Conservation (phyloP, 1,139 yeast genomes). For the Pichia inconspicua region DNA sequence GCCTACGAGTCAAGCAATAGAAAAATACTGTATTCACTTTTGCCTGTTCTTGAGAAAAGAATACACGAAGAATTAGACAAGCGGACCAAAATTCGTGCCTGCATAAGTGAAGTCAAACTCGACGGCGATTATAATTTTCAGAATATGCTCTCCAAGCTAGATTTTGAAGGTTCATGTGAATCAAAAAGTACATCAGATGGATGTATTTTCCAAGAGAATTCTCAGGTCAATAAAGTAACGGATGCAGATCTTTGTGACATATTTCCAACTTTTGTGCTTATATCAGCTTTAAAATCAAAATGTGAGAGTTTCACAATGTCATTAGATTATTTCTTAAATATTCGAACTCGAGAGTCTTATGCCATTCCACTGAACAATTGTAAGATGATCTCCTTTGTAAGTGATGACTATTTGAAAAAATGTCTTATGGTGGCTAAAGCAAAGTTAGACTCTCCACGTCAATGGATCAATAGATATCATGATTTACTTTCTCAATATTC, state of each 20-base stretch:
- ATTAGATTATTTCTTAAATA: slow-evolving; percentile 35
- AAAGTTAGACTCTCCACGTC: slow-evolving; percentile 38
- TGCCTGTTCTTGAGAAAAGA: slow-evolving; percentile 29
- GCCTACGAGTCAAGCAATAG: slow-evolving; percentile 36
- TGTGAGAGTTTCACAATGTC: slow-evolving; percentile 36
- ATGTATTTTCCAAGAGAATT: slow-evolving; percentile 4
- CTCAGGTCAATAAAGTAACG: slow-evolving; percentile 28
- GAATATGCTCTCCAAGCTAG: neutral
- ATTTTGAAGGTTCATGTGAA: neutral
- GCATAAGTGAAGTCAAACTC: slow-evolving; percentile 15
- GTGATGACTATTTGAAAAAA: slow-evolving; percentile 44
- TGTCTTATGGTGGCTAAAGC: slow-evolving; percentile 32
- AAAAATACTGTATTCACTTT: slow-evolving; percentile 28
- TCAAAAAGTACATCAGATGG: slow-evolving; percentile 7
- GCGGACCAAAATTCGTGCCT: slow-evolving; percentile 30
- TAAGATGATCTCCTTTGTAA: slow-evolving; percentile 40
- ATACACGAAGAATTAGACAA: slow-evolving; percentile 35
- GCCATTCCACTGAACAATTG: slow-evolving; percentile 17
- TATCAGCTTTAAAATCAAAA: slow-evolving; percentile 28
- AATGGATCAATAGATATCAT: slow-evolving; percentile 47
- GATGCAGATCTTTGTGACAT: slow-evolving; percentile 44
- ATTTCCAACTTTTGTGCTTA: slow-evolving; percentile 46
- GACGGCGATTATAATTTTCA: neutral
- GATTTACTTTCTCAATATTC: slow-evolving; percentile 34
- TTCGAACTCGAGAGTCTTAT: slow-evolving; percentile 19